Base-by-base conservation (phyloP, 352 stramenopile genomes). In the Blastocystis sp. region DNA sequence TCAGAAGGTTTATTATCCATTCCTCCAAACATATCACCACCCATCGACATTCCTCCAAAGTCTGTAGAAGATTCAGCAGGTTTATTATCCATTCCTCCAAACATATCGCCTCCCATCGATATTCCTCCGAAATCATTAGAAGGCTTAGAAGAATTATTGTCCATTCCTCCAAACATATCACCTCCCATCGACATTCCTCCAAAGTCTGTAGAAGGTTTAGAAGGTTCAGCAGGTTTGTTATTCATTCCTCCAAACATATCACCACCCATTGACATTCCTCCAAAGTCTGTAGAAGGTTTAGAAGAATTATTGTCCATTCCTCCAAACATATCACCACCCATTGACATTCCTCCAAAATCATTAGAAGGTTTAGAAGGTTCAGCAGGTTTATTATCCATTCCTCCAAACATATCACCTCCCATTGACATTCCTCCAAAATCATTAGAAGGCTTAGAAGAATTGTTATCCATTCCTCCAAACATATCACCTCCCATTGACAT, bases 141-240 rank as follows among this genome's bases (percentile, higher is more conserved):
- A n/a, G 54, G 59, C n/a, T 55, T 41, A 23, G 41, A 26, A 79
- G 69, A 2, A 79, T 39, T 50, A 62, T 26, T 45, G 45, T 88
- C 61, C 77, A 88, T 88, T 23, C 55, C 77, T 63, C 77, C 77
- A 43, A 88, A 88, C 77, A 88, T 88, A 41, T 88, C 77, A 23
- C 77, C 77, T 29, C 59, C 69, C 69, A 79, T 79, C 13, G 20
- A 43, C 69, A 79, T 61, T 41, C 69, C 47, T 18, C 47, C 69
- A 0, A 79, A 79, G 23, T 61, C 47, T 18, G 9, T 87, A 47
- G 23, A 80, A 47, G 76, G 26, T 23, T 29, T 47, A 11, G 29
- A 37, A 66, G 7, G 6, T 37, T 62, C 26, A 43, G 1, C n/a
- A n/a, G n/a, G 55, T 18, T 56, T 59, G 59, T 64, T 76, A 39